Evolutionary conservation across 345 rosid genomes (phyloP), one percentile per base, ranked within the genome.

Genomic region (Salix koriyanagi): DNA sequence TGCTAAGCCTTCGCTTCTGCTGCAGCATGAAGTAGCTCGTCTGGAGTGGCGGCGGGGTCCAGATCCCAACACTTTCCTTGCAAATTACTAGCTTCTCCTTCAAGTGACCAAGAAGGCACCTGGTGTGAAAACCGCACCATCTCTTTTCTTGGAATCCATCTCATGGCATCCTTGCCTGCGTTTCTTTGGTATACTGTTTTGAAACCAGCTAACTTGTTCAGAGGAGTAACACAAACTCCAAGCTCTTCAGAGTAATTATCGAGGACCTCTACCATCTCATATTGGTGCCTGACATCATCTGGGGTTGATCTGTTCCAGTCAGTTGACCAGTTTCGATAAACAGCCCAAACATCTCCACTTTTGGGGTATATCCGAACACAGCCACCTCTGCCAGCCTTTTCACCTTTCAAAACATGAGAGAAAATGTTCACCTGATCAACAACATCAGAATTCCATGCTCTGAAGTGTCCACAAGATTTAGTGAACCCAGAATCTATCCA

Each of bases 31-130:
- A 96, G 99, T 86, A 96, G 85, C 80, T 91, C 93, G 44, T 96
- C 99, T 7, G 99, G 98, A 70, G 97, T 96, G 23, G 99, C 99
- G 34, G 99, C 99, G 0, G 99, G 96, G 79, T 96, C 99, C 39
- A 96, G 83, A 88, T 96, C 99, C 97, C 98, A 96, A 71, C 98
- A 96, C 69, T 87, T 88, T 62, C 86, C 91, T 0, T 97, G 97
- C 62, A 96, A 73, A 54, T 79, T 88, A 42, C 74, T 79, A 10
- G 89, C 81, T 71, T 84, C 96, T 70, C 89, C 92, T 75, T 87
- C 84, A 50, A 96, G 95, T 71, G 88, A 85, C 91, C 96, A 91
- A 75, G 99, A 90, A 0, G 99, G 99, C 36, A 93, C 97, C 84
- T 87, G 94, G 85, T 93, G 97, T 12, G 97, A 93, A 80, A 93